Evolutionary conservation across 1,284 basidiomycete species (phyloP), one percentile per base, ranked within the genome.

Genomic region (Papiliotrema fonsecae): DNA sequence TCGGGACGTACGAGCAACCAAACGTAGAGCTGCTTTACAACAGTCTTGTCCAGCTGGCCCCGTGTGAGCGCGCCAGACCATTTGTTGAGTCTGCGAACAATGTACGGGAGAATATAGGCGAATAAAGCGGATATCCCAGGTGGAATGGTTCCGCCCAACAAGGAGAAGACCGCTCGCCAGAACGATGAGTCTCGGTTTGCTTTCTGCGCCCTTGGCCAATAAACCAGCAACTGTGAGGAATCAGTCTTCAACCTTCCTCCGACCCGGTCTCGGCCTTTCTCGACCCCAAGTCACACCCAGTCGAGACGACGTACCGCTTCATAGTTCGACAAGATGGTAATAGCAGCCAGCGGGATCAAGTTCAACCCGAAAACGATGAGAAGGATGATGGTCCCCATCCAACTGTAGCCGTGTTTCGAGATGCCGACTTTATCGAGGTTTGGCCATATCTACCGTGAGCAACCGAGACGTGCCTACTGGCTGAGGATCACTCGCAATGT

Each of bases 31-130:
- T 62, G 60, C 24, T 56, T 43, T 7, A 64, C 58, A 32, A 64
- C 62, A 42, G 59, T 53, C 40, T 61, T 60, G 42, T 68, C 65
- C 22, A 68, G 52, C 39, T 65, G 57, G 26, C 65, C 62, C 30
- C 60, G 32, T 7, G 56, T 61, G 11, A 64, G 42, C 4, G 65
- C 60, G 0, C 65, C 65, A 4, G 64, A 65, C 58, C 61, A 65
- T 22, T 47, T 43, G 30, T 55, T 56, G 4, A 68, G 41, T 13
- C 50, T 32, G 6, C 65, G 50, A 54, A 68, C 61, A 22, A 61
- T 44, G 34, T 60, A 58, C 10, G 65, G 65, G n/a, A 68, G 45
- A 31, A 62, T 16, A 38, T 62, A 61, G 30, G 55, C 57, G 47
- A 61, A 64, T 19, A 63, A 28, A 3, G 61, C 64, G 2, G 64